Conservation (phyloP, 2,329 filamentous ascomycete species). For the Aspergillus viridinutans region DNA sequence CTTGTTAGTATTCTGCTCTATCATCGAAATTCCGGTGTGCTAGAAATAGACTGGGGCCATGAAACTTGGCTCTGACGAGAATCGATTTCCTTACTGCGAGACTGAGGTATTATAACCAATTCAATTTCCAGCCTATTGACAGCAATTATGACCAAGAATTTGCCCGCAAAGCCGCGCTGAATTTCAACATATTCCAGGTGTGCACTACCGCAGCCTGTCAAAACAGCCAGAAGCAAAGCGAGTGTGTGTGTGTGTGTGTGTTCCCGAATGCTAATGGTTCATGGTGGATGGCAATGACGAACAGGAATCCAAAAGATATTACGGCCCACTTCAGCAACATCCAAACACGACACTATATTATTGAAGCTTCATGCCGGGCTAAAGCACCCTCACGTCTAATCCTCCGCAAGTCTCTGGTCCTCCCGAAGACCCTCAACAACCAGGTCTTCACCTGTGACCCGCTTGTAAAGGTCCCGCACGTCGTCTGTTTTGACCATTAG, state of each 20-base stretch:
- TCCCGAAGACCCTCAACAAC: conserved; percentile 84
- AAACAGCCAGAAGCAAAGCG: conserved; percentile 11
- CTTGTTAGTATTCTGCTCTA: background rate
- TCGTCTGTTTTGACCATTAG: conserved; percentile 61
- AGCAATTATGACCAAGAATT: background rate
- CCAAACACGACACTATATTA: conserved; percentile 27
- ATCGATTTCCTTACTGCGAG: background rate
- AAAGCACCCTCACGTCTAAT: conserved; percentile 22
- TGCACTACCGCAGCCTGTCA: background rate
- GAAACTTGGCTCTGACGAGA: background rate
- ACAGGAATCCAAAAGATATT: conserved; percentile 22
- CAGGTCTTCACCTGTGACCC: conserved; percentile 77
- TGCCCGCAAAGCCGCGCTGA: background rate
- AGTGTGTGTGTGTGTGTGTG: conserved; percentile 3
- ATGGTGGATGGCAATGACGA: conserved; percentile 13
- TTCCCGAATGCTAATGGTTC: conserved; percentile 4
- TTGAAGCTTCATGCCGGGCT: conserved; percentile 8
- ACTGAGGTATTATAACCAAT: background rate
- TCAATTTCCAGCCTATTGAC: background rate
- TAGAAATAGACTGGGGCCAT: background rate
- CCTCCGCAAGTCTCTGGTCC: conserved; percentile 47
- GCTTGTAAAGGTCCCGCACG: conserved; percentile 86
- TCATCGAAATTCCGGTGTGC: background rate
- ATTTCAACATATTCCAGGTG: background rate
- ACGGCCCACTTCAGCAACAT: conserved; percentile 23